These are phyloP conservation scores for Podospora bellae-mahoneyi DNA, from an alignment of 495 filamentous ascomycete genomes.

Conservation along the genomic window DNA sequence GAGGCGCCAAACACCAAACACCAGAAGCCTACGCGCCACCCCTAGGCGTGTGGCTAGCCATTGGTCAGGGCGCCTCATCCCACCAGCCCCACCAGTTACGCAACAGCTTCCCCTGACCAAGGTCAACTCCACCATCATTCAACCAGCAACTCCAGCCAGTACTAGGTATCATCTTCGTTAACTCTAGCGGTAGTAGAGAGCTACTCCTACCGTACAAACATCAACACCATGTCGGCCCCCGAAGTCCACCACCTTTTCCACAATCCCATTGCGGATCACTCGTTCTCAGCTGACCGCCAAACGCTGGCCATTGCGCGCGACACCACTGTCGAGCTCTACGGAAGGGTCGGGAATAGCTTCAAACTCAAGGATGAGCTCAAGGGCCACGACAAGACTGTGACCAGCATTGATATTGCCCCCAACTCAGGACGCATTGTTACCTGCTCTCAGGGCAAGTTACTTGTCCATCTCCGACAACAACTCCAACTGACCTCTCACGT, in stretches of 20 bases:
- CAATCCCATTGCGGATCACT: slow-evolving; percentile 93
- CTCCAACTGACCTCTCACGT: not conserved
- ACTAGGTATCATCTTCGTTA: slow-evolving; percentile 11
- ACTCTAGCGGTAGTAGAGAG: slow-evolving; percentile 89
- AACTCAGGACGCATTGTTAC: slow-evolving; percentile 89
- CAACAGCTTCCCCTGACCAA: slow-evolving; percentile 15
- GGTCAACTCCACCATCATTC: slow-evolving; percentile 9
- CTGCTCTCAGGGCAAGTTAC: slow-evolving; percentile 79
- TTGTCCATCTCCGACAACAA: not conserved
- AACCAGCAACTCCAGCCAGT: slow-evolving; percentile 4
- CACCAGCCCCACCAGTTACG: slow-evolving; percentile 20
- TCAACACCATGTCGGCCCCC: slow-evolving; percentile 67
- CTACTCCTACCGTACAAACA: slow-evolving; percentile 77
- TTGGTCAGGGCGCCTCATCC: not conserved
- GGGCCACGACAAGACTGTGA: slow-evolving; percentile 95
- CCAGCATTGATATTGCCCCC: slow-evolving; percentile 92
- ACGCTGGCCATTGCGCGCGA: slow-evolving; percentile 90
- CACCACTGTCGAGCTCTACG: slow-evolving; percentile 86
- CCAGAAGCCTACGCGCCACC: slow-evolving; percentile 2
- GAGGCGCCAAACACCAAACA: slow-evolving; percentile 8
- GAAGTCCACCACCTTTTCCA: slow-evolving; percentile 98
- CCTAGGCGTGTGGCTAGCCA: slow-evolving; percentile 1
- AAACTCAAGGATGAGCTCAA: slow-evolving; percentile 85
- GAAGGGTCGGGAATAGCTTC: slow-evolving; percentile 68
- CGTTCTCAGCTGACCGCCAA: slow-evolving; percentile 87